A percentile compares a stretch with the other conserved stretches of the same genome.
Conservation (phyloP, 176 grass and related monocot genomes). For the Carex kokanica region DNA sequence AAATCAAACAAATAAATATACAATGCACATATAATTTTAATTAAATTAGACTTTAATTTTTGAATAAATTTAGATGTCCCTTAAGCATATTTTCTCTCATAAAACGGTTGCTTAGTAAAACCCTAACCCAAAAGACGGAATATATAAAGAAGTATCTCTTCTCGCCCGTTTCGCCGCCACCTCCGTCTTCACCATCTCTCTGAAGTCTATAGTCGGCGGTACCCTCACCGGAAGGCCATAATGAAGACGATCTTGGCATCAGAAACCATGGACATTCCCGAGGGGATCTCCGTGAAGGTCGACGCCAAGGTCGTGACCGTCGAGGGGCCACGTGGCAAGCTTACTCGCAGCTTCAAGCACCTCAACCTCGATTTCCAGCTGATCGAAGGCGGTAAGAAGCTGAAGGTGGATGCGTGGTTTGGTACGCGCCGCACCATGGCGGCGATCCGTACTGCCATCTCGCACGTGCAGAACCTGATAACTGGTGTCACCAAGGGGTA, state of each 20-base stretch:
- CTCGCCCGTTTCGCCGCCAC: not conserved
- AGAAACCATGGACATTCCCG: conserved; percentile 81
- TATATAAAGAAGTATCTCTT: not conserved
- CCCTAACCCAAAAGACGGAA: not conserved
- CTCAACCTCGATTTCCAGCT: conserved; percentile 97
- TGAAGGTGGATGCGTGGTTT: conserved; percentile 95
- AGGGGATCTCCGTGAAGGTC: conserved; percentile 61
- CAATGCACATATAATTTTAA: too few relatives aligned
- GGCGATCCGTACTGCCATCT: conserved; percentile 88
- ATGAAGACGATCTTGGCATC: conserved; percentile 91
- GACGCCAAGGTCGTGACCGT: conserved; percentile 62
- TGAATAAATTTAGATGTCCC: not conserved
- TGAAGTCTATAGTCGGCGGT: not conserved
- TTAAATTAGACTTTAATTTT: too few relatives aligned
- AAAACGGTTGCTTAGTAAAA: not conserved
- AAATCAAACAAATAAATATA: too few relatives aligned
- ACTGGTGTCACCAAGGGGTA: conserved; percentile 75
- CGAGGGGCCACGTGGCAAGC: conserved; percentile 69
- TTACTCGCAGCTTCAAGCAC: conserved; percentile 88
- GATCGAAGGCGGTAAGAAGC: conserved; percentile 58
- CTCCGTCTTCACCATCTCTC: not conserved
- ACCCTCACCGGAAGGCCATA: conserved; percentile 13
- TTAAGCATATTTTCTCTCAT: not conserved
- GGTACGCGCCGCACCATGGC: conserved; percentile 85
- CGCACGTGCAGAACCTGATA: conserved; percentile 91